Evolutionary conservation across 257 asterid genomes (phyloP), one percentile per base, ranked within the genome.

Genomic region (Solanum bulbocastanum): DNA sequence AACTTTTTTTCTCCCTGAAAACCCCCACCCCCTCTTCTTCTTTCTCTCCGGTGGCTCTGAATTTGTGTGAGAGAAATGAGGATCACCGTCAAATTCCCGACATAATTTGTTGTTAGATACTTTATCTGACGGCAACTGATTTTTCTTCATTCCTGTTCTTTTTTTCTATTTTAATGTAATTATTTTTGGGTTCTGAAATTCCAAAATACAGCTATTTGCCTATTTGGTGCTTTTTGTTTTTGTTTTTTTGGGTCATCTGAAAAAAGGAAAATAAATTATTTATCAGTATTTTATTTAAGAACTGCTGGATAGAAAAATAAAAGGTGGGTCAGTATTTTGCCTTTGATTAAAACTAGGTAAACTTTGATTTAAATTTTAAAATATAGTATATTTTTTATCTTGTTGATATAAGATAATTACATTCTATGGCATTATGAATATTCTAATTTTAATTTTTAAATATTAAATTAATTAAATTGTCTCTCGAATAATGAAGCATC

Each of bases 81-180:
- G 93, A 87, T 89, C 87, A 66, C 95, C 95, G 91, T 91, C 52
- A 60, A 75, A 88, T 81, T 86, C 83, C 87, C 66, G 87, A 91
- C 88, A 90, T 87, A 46, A 42, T 68, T 90, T 87, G 91, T 79
- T 86, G 76, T 88, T 49, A 79, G 91, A 86, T 87, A 20, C 79
- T 81, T 66, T 58, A 93, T 93, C 93, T 71, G 52, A 92, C 94
- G 98, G 93, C 62, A 58, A 82, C 58, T 82, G 71, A 49, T 82
- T 82, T 30, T 82, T 82, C 27, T 16, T 46, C 18, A 49, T 46
- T 81, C 20, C 12, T 25, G 8, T 12, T 18, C 3, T 52, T 15
- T 13, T 13, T 32, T 22, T 52, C 42, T 72, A 72, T 72, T 71
- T 76, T 78, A 35, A 27, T 44, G 84, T 78, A 15, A 25, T 44